Base-by-base conservation (phyloP, 78 protist species). In the Dictyostelium capitatum region DNA sequence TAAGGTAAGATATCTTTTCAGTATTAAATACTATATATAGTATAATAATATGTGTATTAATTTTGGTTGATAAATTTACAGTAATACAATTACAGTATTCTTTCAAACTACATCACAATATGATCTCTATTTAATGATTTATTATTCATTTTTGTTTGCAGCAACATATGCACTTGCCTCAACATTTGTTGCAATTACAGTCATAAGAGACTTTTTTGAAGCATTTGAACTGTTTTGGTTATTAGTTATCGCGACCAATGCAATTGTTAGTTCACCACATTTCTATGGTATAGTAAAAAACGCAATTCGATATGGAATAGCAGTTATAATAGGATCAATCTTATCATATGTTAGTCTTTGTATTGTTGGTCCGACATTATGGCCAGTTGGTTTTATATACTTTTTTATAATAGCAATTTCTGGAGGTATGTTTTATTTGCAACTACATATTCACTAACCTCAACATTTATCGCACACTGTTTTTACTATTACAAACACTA, bases 61-160 rank as follows among this genome's bases (percentile, higher is more conserved):
- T 37, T 3, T 37, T n/a, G n/a, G 2, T 53, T 53, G 19, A 53
- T 14, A 0, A 25, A 23, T 6, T 9, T 11, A 62, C 7, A 62
- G 70, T 25, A 62, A 62, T 25, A 25, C 70, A 23, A 62, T 62
- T 25, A 62, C 70, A 25, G 70, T 62, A 11, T 62, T n/a, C 14
- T 62, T 62, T 62, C 70, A 62, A 62, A 62, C 20, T 1, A 62
- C 3, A 25, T 23, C 32, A 10, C 23, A 62, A 62, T 25, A 62
- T 62, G 70, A 62, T 62, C 23, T 62, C 6, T 4, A 25, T 25
- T 62, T 62, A 62, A 62, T 62, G 70, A 6, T n/a, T 10, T 62
- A 62, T 23, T 62, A 62, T 62, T 62, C 70, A 62, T 62, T 62
- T 11, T 62, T 62, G 28, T 62, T 62, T 62, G 28, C 70, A 62